A percentile compares a stretch with the other conserved stretches of the same genome.
Conservation (phyloP, 495 filamentous ascomycete species). For the Podospora anserina region DNA sequence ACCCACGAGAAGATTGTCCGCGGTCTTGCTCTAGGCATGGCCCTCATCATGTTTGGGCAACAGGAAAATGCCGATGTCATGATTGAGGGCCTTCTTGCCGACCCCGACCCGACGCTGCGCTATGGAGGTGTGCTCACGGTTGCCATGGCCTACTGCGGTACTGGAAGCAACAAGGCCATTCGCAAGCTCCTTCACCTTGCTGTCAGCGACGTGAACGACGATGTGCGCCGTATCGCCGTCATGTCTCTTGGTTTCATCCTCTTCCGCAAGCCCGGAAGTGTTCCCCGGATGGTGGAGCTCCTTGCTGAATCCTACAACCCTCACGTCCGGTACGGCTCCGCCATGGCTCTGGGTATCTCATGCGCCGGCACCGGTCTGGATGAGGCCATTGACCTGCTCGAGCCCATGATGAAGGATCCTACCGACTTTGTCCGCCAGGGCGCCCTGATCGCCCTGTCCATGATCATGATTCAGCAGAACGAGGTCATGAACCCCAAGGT, state of each 20-base stretch:
- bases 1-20: constrained; percentile 99
- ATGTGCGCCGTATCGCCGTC: constrained; percentile 94
- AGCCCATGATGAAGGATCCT: constrained; percentile 99
- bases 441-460: constrained; percentile 88
- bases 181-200: constrained; percentile 95
- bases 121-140: constrained; percentile 99
- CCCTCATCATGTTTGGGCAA: constrained; percentile 94
- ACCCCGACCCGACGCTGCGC: constrained; percentile 87
- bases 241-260: constrained; percentile 98
- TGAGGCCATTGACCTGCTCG: constrained; percentile 93
- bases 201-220: constrained; percentile 97
- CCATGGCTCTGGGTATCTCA: constrained; percentile 97
- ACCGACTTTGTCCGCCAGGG: constrained; percentile 98
- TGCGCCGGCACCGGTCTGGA: constrained; percentile 96
- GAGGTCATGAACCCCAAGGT: constrained; percentile 93
- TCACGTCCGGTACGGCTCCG: constrained; percentile 95
- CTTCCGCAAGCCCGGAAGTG: constrained; percentile 94
- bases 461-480: constrained; percentile 98
- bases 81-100: constrained; percentile 87
- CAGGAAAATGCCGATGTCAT: constrained; percentile 93
- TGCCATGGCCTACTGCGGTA: constrained; percentile 94
- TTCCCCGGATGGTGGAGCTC: constrained; percentile 98
- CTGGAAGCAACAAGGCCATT: constrained; percentile 96
- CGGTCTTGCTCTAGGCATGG: constrained; percentile 92
- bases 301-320: constrained; percentile 98